Evolutionary conservation across 2,329 filamentous ascomycete species (phyloP), one percentile per base, ranked within the genome.

Genomic region (Pseudogymnoascus sp.): DNA sequence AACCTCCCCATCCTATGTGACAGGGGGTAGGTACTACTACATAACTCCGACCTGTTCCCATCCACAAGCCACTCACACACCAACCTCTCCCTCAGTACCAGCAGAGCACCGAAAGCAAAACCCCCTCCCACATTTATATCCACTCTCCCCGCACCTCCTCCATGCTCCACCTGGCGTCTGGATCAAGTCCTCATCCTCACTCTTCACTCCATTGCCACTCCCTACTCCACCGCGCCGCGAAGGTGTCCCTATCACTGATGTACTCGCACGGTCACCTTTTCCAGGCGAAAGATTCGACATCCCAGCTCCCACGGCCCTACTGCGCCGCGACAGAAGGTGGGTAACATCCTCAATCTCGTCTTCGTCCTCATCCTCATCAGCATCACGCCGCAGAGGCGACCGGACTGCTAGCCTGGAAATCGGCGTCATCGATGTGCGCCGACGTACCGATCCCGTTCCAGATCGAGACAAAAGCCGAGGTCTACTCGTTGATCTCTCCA

Each of bases 31-130:
- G 14, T 12, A 10, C 47, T 57, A 34, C 29, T 18, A 34, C 51
- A 57, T 4, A 34, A 57, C 11, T 5, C 7, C n/a, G 4, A 31
- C 51, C 10, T 34, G 3, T 10, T 12, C 8, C 29, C 6, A 34
- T 2, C 5, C n/a, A 18, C 8, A 18, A 57, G 8, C 5, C 5
- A 34, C 51, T 57, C 51, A 57, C 10, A 34, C 29, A 12, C 10
- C 51, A 34, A 34, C 11, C 5, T n/a, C 47, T 6, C 29, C n/a
- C 10, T 57, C 29, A 5, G 29, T 29, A 11, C 11, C 51, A 34
- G 12, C 51, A 12, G 51, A 57, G 29, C 84, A 86, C 8, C 76
- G 77, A 68, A 87, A 85, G 72, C 85, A 87, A 73, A 86, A 86
- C 65, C 83, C 79, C 62, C 81, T 76, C 3, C 79, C 79, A 66